Percentiles rank a stretch among this genome's conserved stretches.
These are phyloP conservation scores for Globisporangium sylvaticum DNA, from an alignment of 352 stramenopile species.

Conservation along the genomic window DNA sequence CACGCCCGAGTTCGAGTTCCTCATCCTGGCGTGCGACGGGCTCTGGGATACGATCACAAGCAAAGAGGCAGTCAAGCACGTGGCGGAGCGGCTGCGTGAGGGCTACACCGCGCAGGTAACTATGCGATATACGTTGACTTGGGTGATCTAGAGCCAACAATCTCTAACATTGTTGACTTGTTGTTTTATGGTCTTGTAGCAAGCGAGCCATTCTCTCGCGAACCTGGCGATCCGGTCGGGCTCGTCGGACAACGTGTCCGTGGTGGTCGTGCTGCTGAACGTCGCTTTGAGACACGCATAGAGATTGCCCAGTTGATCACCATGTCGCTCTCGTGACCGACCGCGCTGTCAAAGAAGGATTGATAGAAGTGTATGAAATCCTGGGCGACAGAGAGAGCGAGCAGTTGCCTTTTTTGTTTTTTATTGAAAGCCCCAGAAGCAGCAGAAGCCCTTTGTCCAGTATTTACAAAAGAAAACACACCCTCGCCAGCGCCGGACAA, in stretches of 20 bases:
- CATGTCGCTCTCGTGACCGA: background rate
- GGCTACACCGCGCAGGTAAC: conserved; percentile 61
- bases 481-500: background rate
- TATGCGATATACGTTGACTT: background rate
- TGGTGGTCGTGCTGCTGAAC: conserved; percentile 81
- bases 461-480: background rate
- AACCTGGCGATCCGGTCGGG: conserved; percentile 85
- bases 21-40: conserved; percentile 90
- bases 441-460: background rate
- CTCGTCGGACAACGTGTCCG: conserved; percentile 87
- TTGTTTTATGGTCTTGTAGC: conserved; percentile 20
- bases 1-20: conserved; percentile 87
- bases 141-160: background rate
- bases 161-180: background rate
- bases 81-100: conserved; percentile 64
- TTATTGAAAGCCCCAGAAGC: background rate
- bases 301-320: conserved; percentile 3
- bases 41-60: conserved; percentile 92
- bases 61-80: conserved; percentile 88
- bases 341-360: background rate
- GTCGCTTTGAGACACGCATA: conserved; percentile 18
- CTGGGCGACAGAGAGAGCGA: background rate
- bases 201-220: conserved; percentile 78
- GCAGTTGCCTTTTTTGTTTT: background rate
- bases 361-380: background rate